phyloP scores from a whole-genome alignment of 495 filamentous ascomycete genomes.

The Podospora anserina region DNA sequence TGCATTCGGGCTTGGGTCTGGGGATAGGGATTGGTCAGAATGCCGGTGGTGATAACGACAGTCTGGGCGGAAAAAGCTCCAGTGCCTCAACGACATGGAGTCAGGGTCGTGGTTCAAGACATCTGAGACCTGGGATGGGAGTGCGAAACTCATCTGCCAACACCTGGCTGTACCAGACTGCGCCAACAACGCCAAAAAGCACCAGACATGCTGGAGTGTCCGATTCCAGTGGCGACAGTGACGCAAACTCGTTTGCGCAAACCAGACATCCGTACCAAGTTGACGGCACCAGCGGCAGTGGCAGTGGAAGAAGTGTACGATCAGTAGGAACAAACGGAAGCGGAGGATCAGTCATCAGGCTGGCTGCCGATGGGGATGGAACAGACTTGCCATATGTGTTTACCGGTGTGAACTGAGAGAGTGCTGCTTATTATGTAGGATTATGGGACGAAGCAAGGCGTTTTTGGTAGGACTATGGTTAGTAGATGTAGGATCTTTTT shows the following conservation, averaged over 20 bases:
- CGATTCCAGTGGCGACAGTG: slow-evolving; percentile 25
- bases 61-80: neutral
- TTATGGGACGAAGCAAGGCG: neutral
- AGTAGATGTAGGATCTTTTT: neutral
- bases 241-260: slow-evolving; percentile 41
- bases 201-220: slow-evolving; percentile 32
- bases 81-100: neutral
- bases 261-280: slow-evolving; percentile 35
- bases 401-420: slow-evolving; percentile 5
- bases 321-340: slow-evolving; percentile 22
- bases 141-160: slow-evolving; percentile 38
- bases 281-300: slow-evolving; percentile 32
- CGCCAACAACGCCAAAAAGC: slow-evolving; percentile 52
- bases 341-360: slow-evolving; percentile 35
- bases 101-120: neutral
- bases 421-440: neutral
- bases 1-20: neutral
- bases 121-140: slow-evolving; percentile 26
- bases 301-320: slow-evolving; percentile 31
- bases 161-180: slow-evolving; percentile 46
- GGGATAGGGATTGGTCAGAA: neutral
- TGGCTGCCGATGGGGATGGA: slow-evolving; percentile 36
- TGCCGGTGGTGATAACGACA: neutral
- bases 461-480: neutral
- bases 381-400: slow-evolving; percentile 45